A percentile compares a stretch with the other conserved stretches of the same genome.
Conservation (phyloP, 305 asterid genomes). For the Fraxinus velutina region DNA sequence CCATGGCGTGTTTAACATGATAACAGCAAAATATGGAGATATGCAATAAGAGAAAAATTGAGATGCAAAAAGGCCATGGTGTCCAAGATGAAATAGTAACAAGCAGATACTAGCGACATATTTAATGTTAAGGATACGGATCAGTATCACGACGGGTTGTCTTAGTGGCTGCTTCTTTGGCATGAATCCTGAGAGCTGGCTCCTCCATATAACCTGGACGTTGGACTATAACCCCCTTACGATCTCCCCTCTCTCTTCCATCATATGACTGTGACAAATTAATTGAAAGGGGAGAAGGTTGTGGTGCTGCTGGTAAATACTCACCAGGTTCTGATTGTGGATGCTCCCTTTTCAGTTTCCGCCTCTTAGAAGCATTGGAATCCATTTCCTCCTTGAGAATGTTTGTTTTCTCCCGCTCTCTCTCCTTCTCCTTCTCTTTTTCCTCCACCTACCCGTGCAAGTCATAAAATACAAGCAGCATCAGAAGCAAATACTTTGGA, state of each 20-base stretch:
- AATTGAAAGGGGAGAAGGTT: conserved; percentile 55
- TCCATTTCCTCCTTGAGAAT: conserved; percentile 73
- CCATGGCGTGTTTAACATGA: not conserved
- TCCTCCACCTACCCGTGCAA: conserved; percentile 56
- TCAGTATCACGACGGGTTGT: conserved; percentile 80
- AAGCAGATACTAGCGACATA: not conserved
- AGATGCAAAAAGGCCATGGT: not conserved
- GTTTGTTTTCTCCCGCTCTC: conserved; percentile 70
- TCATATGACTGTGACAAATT: conserved; percentile 63
- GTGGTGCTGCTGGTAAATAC: conserved; percentile 63
- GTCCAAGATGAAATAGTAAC: not conserved
- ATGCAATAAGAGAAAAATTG: not conserved
- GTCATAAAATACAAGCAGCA: conserved; percentile 9
- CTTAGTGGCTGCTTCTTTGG: conserved; percentile 72
- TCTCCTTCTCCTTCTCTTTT: conserved; percentile 52
- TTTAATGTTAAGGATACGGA: conserved; percentile 60
- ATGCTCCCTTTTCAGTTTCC: conserved; percentile 91
- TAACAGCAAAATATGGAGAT: not conserved
- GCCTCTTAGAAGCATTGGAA: conserved; percentile 77
- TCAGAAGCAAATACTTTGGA: not conserved
- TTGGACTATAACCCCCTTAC: conserved; percentile 60
- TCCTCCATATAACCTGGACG: conserved; percentile 81
- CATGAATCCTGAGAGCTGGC: conserved; percentile 67
- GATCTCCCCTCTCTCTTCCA: conserved; percentile 80
- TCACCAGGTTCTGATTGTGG: conserved; percentile 84